These are phyloP conservation scores for Diaporthe velutina DNA, from an alignment of 2,329 filamentous ascomycete species.

Conservation along the genomic window DNA sequence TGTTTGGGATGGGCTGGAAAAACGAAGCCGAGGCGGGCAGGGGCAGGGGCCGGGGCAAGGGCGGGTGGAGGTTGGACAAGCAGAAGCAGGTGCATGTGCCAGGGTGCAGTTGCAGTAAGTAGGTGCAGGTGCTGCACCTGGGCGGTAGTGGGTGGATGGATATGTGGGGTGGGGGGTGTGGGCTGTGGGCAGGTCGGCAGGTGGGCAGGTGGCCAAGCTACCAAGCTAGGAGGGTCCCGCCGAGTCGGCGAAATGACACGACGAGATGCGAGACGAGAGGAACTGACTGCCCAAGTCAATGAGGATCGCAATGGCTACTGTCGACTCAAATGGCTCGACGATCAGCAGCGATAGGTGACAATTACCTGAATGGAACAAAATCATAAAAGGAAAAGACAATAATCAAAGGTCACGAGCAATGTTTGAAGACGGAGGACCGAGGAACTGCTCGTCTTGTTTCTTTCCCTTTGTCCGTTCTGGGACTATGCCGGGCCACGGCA, in stretches of 20 bases:
- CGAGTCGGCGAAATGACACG: conserved; percentile 1
- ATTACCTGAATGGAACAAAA: too few species aligned
- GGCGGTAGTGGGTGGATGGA: not conserved
- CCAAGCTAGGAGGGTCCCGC: not conserved
- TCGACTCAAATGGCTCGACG: not conserved
- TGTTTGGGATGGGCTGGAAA: conserved; percentile 24
- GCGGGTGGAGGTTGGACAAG: too few species aligned
- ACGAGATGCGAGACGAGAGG: not conserved
- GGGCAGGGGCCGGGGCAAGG: not conserved
- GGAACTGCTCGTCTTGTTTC: too few species aligned
- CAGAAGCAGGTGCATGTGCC: not conserved
- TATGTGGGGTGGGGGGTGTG: conserved; percentile 2
- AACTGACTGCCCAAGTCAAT: not conserved
- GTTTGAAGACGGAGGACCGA: too few species aligned
- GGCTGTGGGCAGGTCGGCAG: not conserved
- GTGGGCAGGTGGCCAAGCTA: conserved; percentile 2
- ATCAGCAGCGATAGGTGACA: not conserved
- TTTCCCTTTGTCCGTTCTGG: conserved; percentile 24
- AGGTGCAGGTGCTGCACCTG: not conserved
- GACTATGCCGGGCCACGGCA: not conserved
- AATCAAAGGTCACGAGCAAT: too few species aligned
- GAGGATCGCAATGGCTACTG: not conserved
- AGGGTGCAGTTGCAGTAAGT: not conserved
- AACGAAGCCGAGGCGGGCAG: conserved; percentile 24
- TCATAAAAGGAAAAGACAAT: too few species aligned